phyloP scores from a whole-genome alignment of 257 asterid species.

The Ophiorrhiza pumila region DNA sequence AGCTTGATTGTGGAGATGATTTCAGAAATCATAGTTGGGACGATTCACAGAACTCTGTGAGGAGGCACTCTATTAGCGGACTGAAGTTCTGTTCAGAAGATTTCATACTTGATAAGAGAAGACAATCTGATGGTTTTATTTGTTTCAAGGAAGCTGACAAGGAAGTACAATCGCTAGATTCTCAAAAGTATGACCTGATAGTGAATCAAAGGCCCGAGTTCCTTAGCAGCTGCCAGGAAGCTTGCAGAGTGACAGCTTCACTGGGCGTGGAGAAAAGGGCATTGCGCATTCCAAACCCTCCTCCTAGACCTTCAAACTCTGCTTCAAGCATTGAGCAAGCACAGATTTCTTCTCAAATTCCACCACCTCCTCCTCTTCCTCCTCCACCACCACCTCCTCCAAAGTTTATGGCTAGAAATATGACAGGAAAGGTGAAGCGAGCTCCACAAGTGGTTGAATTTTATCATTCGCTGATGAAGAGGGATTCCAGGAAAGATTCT shows the following conservation, averaged over 20 bases:
- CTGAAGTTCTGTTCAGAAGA: conserved; percentile 53
- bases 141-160: conserved; percentile 63
- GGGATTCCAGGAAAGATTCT: conserved; percentile 85
- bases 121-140: conserved; percentile 74
- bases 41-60: conserved; percentile 36
- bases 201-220: conserved; percentile 31
- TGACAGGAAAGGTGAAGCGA: conserved; percentile 61
- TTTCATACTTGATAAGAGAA: conserved; percentile 49
- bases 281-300: conserved; percentile 76
- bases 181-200: conserved; percentile 44
- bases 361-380: conserved; percentile 49
- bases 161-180: conserved; percentile 38
- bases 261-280: conserved; percentile 70
- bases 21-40: conserved; percentile 37
- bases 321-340: conserved; percentile 32
- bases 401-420: conserved; percentile 38
- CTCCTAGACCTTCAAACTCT: conserved; percentile 76
- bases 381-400: conserved; percentile 83
- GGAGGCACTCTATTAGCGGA: conserved; percentile 89
- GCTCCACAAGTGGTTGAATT: conserved; percentile 91
- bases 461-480: conserved; percentile 88
- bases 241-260: conserved; percentile 45
- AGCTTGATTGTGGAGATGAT: conserved; percentile 32
- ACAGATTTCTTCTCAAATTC: conserved; percentile 34
- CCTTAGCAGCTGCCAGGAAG: conserved; percentile 36